A percentile compares a stretch with the other conserved stretches of the same genome.
phyloP scores from a whole-genome alignment of 495 filamentous ascomycete species.

The Letharia columbiana region DNA sequence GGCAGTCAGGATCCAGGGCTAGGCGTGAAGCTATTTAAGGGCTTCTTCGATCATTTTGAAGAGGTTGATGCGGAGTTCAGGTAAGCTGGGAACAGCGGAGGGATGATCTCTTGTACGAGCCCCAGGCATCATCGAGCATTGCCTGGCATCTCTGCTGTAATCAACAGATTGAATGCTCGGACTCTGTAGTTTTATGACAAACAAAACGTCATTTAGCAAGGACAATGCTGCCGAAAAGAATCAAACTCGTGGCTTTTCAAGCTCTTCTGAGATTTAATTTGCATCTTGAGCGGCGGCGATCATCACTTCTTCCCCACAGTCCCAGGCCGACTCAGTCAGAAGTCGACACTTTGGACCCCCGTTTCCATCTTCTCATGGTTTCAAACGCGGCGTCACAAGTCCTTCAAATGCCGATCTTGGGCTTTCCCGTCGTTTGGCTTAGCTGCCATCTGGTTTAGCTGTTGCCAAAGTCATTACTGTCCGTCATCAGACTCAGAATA shows the following conservation, averaged over 20 bases:
- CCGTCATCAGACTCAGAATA: too few species aligned
- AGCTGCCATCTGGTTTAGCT: too few species aligned
- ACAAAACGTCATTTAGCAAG: background rate
- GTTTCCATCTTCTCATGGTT: background rate
- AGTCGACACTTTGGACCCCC: background rate
- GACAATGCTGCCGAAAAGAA: background rate
- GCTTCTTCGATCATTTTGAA: constrained; percentile 83
- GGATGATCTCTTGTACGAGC: background rate
- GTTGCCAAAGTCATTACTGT: too few species aligned
- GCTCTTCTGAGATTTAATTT: background rate
- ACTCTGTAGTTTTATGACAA: too few species aligned
- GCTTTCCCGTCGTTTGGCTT: too few species aligned
- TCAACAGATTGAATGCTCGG: background rate
- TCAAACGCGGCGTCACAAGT: background rate
- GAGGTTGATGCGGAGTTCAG: constrained; percentile 75
- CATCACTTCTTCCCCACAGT: background rate
- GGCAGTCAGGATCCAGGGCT: constrained; percentile 81
- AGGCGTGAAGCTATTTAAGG: constrained; percentile 80
- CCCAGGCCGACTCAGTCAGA: background rate
- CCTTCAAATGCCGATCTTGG: too few species aligned
- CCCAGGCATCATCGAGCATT: background rate
- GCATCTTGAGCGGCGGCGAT: background rate
- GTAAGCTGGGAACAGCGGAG: background rate
- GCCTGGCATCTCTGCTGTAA: background rate
- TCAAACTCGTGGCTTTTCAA: background rate